Conservation (phyloP, 495 filamentous ascomycete species). For the Choiromyces venosus region DNA sequence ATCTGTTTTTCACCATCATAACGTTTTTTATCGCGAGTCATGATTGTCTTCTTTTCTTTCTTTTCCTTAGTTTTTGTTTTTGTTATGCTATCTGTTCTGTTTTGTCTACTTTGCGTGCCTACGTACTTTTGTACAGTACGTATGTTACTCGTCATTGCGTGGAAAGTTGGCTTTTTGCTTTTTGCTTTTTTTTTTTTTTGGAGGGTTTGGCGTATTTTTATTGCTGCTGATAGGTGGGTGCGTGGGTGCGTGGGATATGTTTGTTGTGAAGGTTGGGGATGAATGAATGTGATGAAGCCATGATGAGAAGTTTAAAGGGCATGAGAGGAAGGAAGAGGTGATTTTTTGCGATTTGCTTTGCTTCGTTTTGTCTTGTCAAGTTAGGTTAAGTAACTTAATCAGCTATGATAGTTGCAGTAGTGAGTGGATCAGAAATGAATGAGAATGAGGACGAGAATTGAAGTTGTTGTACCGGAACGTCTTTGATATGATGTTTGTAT, state of each 20-base stretch:
- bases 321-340: constrained; percentile 22
- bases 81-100: not conserved
- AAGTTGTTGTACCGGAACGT: too few species aligned
- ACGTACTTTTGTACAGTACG: not conserved
- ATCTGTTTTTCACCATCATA: constrained; percentile 2
- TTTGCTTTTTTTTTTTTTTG: not conserved
- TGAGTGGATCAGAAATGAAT: too few species aligned
- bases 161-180: not conserved
- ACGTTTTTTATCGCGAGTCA: not conserved
- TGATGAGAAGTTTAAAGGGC: constrained; percentile 13
- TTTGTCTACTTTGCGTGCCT: too few species aligned
- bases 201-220: not conserved
- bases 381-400: too few species aligned
- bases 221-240: not conserved
- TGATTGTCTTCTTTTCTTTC: not conserved
- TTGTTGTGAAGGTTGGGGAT: not conserved
- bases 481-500: too few species aligned
- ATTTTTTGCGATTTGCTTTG: too few species aligned
- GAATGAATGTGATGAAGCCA: too few species aligned
- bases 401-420: too few species aligned
- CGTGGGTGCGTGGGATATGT: too few species aligned
- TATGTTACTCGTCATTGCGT: not conserved
- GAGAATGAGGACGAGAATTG: too few species aligned
- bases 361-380: too few species aligned
- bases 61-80: not conserved